Percentiles rank a stretch among this genome's conserved stretches.
phyloP scores from a whole-genome alignment of 352 stramenopile species.

The Blastocystis sp. region DNA sequence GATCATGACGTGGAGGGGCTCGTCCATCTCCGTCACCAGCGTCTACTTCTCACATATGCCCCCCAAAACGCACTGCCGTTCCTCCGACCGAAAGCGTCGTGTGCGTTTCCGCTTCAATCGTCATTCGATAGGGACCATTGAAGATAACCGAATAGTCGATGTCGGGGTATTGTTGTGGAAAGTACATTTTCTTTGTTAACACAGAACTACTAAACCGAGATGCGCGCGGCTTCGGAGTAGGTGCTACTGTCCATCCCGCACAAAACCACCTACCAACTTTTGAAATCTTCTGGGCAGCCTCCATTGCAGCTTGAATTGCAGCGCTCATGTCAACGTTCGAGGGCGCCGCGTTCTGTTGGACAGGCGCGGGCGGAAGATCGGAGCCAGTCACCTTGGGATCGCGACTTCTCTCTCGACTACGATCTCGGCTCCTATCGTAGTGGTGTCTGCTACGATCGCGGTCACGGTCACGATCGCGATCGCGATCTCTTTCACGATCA shows the following conservation, averaged over 20 bases:
- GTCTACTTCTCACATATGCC: neutral
- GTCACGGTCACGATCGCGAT: neutral
- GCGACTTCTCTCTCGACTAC: neutral
- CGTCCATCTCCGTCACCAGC: constrained; percentile 46
- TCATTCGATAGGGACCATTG: neutral
- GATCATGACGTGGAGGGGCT: constrained; percentile 14
- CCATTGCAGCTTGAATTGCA: constrained; percentile 21
- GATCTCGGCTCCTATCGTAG: neutral
- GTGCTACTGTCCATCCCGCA: neutral
- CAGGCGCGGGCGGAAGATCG: too few species aligned
- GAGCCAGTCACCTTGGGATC: neutral
- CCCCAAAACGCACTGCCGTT: neutral
- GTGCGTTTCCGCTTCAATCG: constrained; percentile 32
- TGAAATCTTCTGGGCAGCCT: constrained; percentile 28
- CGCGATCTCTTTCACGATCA: neutral
- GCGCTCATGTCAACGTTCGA: neutral
- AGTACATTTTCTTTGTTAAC: constrained; percentile 52
- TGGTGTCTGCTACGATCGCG: neutral
- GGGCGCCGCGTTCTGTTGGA: too few species aligned
- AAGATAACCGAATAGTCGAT: constrained; percentile 46
- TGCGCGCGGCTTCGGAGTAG: neutral
- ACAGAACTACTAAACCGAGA: constrained; percentile 42
- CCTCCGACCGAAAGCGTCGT: constrained; percentile 26
- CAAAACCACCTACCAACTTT: neutral
- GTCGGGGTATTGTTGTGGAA: constrained; percentile 17